Percentiles rank a stretch among this genome's conserved stretches.
Evolutionary conservation across 2,329 filamentous ascomycete genomes (phyloP).

Genomic region (Colletotrichum incanum): DNA sequence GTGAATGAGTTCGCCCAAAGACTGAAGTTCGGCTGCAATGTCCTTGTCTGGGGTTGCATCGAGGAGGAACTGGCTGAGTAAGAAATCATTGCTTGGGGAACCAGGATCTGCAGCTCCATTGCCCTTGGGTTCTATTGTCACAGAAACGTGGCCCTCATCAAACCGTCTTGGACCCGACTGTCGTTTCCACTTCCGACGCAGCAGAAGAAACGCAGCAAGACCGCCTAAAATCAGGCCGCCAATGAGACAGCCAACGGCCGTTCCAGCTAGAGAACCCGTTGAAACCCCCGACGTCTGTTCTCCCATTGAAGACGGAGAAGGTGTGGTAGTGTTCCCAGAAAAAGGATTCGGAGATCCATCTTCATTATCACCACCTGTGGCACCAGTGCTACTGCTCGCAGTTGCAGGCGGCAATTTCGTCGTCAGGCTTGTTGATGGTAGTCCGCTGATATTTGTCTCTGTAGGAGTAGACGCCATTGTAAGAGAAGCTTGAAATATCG

Average conservation of each 20-base stretch:
- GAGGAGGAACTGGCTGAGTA: constrained; percentile 56
- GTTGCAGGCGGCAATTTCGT: no score
- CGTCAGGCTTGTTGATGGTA: no score
- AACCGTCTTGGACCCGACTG: background rate
- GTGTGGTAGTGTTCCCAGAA: no score
- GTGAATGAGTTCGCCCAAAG: constrained; percentile 54
- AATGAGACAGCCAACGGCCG: constrained; percentile 19
- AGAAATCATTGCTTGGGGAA: constrained; percentile 45
- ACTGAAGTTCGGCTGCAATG: constrained; percentile 52
- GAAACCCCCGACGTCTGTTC: background rate
- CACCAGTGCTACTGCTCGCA: no score
- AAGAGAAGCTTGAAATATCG: no score
- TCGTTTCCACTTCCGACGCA: background rate
- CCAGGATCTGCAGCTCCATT: background rate
- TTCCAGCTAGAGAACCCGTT: background rate
- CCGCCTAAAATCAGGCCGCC: constrained; percentile 11
- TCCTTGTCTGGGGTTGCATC: constrained; percentile 55
- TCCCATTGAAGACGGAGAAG: no score
- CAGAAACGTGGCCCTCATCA: background rate
- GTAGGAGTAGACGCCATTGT: no score
- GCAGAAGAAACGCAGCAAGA: constrained; percentile 12
- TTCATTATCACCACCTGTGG: no score
- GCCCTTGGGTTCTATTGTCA: constrained; percentile 45
- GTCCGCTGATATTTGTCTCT: no score
- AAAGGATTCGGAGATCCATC: no score